phyloP scores from a whole-genome alignment of 352 stramenopile species.

The Hyaloperonospora brassicae region DNA sequence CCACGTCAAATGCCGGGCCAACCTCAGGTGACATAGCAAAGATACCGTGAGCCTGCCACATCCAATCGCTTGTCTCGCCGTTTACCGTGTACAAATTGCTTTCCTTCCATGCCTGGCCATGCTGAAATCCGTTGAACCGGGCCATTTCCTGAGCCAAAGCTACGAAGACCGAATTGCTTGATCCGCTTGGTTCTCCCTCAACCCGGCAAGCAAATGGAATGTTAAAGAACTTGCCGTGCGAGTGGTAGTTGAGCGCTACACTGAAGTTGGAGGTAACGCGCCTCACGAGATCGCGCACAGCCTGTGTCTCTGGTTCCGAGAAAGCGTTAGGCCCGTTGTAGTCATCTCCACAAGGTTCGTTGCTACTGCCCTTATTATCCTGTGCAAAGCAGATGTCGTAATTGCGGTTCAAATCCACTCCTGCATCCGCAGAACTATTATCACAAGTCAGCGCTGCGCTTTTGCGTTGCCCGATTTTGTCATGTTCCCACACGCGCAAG shows the following conservation, averaged over 20 bases:
- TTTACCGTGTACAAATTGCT: constrained; percentile 84
- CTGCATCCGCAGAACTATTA: constrained; percentile 29
- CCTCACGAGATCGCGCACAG: constrained; percentile 63
- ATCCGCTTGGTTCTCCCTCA: constrained; percentile 32
- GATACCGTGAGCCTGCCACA: constrained; percentile 72
- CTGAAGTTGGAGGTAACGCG: constrained; percentile 39
- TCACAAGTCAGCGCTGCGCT: constrained; percentile 41
- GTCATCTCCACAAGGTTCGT: constrained; percentile 60
- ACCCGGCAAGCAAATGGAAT: constrained; percentile 73
- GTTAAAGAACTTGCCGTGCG: constrained; percentile 79
- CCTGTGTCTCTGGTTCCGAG: constrained; percentile 74
- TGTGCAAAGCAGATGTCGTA: constrained; percentile 73
- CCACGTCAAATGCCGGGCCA: constrained; percentile 46
- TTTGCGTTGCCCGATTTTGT: constrained; percentile 57
- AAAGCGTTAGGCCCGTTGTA: constrained; percentile 60
- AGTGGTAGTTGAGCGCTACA: constrained; percentile 77
- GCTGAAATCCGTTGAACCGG: constrained; percentile 62
- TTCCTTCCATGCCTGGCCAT: constrained; percentile 75
- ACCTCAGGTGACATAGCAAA: constrained; percentile 83
- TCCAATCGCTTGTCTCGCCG: constrained; percentile 83
- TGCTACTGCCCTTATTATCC: constrained; percentile 58
- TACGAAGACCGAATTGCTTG: constrained; percentile 38
- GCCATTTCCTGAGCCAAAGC: constrained; percentile 61
- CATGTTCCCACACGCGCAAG: constrained; percentile 41
- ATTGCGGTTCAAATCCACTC: constrained; percentile 80